Evolutionary conservation across 352 stramenopile genomes (phyloP).

Genomic region (Chrysophaeum taylorii): DNA sequence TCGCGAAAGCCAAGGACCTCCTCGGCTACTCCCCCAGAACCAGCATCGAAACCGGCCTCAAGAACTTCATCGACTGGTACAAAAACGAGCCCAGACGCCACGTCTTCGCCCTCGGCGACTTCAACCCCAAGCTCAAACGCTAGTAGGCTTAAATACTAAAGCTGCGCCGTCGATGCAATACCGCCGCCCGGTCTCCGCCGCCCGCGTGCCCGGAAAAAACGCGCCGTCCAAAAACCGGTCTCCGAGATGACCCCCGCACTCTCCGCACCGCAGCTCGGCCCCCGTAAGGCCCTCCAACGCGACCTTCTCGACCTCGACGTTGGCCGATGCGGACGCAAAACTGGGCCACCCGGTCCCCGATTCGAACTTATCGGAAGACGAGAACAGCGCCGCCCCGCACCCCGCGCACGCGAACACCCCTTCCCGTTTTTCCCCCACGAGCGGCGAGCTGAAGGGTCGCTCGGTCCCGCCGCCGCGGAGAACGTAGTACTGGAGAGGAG

Average conservation of each 20-base stretch:
- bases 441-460: constrained; percentile 39
- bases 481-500: constrained; percentile 34
- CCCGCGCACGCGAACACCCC: constrained; percentile 47
- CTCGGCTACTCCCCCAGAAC: constrained; percentile 62
- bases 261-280: constrained; percentile 9
- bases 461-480: constrained; percentile 45
- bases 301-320: constrained; percentile 16
- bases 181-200: constrained; percentile 22
- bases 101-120: not conserved
- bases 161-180: constrained; percentile 47
- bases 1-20: constrained; percentile 55
- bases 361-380: constrained; percentile 49
- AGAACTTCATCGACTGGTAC: constrained; percentile 67
- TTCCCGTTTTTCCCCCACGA: constrained; percentile 38
- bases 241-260: constrained; percentile 19
- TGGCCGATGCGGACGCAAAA: constrained; percentile 24
- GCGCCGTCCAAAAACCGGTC: constrained; percentile 21
- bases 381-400: constrained; percentile 48
- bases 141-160: constrained; percentile 28
- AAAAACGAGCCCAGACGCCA: not conserved
- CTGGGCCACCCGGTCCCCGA: constrained; percentile 54
- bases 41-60: constrained; percentile 50
- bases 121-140: not conserved
- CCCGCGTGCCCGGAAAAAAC: constrained; percentile 28
- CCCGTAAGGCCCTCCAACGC: not conserved